These are phyloP conservation scores for Chytriomyces sp. DNA, from an alignment of 192 early-diverging fungal species.

Conservation along the genomic window DNA sequence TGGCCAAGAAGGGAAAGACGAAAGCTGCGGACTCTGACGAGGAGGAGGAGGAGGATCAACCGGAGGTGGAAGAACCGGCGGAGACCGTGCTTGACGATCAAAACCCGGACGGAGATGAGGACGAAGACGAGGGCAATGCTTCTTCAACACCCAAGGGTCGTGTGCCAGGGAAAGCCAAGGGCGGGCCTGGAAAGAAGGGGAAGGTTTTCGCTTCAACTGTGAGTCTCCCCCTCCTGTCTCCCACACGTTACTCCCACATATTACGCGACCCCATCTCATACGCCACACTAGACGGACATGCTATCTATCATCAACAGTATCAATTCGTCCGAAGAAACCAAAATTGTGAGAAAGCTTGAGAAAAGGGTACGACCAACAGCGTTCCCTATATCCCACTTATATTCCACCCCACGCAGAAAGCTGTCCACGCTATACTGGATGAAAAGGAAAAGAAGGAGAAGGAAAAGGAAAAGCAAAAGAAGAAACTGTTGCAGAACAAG, in stretches of 20 bases:
- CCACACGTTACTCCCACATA: neutral
- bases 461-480: constrained; percentile 14
- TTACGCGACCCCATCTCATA: neutral
- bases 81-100: neutral
- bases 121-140: neutral
- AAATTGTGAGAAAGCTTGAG: constrained; percentile 23
- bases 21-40: neutral
- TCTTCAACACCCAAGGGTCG: neutral
- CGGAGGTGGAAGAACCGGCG: neutral
- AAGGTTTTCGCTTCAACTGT: constrained; percentile 24
- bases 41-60: neutral
- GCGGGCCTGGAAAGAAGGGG: constrained; percentile 25
- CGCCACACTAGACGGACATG: constrained; percentile 18
- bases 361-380: constrained; percentile 16
- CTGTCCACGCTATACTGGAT: constrained; percentile 7
- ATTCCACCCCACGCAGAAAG: neutral
- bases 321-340: constrained; percentile 22
- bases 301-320: constrained; percentile 23
- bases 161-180: neutral
- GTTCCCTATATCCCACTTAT: neutral
- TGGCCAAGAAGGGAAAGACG: neutral
- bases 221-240: neutral
- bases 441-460: constrained; percentile 2
- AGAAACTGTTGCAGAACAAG: constrained; percentile 2
- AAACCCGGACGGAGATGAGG: neutral